Conservation (phyloP, 805 yeast species). For the Kuraishia cidri region DNA sequence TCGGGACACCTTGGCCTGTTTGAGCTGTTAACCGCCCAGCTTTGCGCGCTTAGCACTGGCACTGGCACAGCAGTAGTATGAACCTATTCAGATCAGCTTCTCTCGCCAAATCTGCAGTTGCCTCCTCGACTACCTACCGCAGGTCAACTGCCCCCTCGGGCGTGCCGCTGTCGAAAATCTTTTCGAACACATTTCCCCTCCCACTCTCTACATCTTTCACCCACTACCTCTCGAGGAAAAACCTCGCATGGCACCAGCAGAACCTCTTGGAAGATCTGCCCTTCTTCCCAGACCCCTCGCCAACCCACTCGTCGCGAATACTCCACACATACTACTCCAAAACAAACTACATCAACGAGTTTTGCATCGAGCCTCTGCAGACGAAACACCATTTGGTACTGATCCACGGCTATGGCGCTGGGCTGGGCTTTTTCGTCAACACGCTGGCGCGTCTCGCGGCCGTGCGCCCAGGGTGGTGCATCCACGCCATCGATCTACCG, state of each 20-base stretch:
- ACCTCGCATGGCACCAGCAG: conserved; percentile 23
- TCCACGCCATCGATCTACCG: conserved; percentile 80
- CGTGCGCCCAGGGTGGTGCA: conserved; percentile 44
- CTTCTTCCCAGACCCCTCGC: conserved; percentile 46
- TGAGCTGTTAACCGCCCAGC: too few relatives aligned
- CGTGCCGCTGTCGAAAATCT: conserved; percentile 45
- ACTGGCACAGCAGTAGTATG: too few relatives aligned
- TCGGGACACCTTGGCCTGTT: too few relatives aligned
- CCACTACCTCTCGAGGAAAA: conserved; percentile 31
- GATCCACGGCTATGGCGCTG: conserved; percentile 92
- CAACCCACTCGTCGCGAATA: conserved; percentile 33
- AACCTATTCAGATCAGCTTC: too few relatives aligned
- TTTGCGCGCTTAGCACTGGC: too few relatives aligned
- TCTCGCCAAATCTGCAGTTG: too few relatives aligned
- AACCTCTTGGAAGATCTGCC: conserved; percentile 49
- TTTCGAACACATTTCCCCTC: conserved; percentile 51
- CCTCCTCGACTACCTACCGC: too few relatives aligned
- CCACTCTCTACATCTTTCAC: conserved; percentile 37
- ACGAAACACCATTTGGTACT: conserved; percentile 48
- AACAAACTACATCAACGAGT: conserved; percentile 66
- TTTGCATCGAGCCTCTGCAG: conserved; percentile 39
- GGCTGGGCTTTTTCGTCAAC: conserved; percentile 71
- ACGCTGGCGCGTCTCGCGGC: conserved; percentile 39
- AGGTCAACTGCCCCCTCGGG: conserved; percentile 63
- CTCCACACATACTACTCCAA: conserved; percentile 45